Conservation (phyloP, 768 basidiomycete species). For the Leccinum rimulosum region DNA sequence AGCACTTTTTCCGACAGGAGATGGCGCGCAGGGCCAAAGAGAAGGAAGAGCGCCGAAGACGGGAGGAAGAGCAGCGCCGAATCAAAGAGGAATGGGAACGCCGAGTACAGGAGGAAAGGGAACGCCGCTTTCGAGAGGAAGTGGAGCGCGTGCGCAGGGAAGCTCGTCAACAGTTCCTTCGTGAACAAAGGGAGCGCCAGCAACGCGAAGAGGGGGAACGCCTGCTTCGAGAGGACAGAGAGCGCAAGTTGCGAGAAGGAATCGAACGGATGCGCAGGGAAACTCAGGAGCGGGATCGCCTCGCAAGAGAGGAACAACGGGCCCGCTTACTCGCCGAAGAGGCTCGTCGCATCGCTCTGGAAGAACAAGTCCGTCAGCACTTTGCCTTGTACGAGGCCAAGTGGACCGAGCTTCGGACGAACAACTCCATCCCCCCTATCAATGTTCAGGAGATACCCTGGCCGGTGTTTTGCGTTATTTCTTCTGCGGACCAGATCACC, state of each 20-base stretch:
- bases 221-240: slow-evolving; percentile 7
- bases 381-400: slow-evolving; percentile 34
- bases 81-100: slow-evolving; percentile 11
- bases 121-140: slow-evolving; percentile 11
- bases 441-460: slow-evolving; percentile 41
- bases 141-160: background rate
- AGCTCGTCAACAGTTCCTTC: background rate
- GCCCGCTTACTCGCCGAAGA: slow-evolving; percentile 23
- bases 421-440: slow-evolving; percentile 17
- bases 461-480: slow-evolving; percentile 35
- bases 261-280: slow-evolving; percentile 10
- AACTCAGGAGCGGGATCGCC: slow-evolving; percentile 13
- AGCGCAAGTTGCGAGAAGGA: slow-evolving; percentile 15
- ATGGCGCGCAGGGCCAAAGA: slow-evolving; percentile 14
- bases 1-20: slow-evolving; percentile 8
- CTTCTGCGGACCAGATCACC: slow-evolving; percentile 34
- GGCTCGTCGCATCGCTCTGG: slow-evolving; percentile 6
- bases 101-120: slow-evolving; percentile 4
- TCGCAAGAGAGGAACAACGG: slow-evolving; percentile 15
- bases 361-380: slow-evolving; percentile 6
- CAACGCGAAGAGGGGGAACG: slow-evolving; percentile 11
- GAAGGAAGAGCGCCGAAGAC: slow-evolving; percentile 9
- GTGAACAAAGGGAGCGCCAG: background rate
- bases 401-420: slow-evolving; percentile 36
- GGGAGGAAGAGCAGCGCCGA: background rate